Evolutionary conservation across 2,329 filamentous ascomycete genomes (phyloP).

Genomic region (Colletotrichum zoysiae): DNA sequence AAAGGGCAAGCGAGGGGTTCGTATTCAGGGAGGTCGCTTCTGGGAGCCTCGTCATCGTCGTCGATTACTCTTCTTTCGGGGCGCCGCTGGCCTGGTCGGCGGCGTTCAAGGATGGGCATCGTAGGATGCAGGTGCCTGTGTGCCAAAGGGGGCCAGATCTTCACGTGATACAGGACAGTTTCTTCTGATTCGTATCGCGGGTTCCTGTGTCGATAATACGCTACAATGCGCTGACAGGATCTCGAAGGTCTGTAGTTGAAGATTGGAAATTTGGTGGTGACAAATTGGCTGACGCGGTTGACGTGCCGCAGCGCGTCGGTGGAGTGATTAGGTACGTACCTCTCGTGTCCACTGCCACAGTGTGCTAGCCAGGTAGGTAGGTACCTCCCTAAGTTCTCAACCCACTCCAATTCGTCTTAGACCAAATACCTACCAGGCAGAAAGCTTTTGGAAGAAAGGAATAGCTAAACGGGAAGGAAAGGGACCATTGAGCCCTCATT

Average conservation of each 20-base stretch:
- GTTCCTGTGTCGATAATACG: neutral
- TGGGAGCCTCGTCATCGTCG: slow-evolving; percentile 30
- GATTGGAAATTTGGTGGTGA: slow-evolving; percentile 18
- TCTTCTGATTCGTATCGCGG: neutral
- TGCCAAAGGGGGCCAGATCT: no score
- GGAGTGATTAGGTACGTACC: slow-evolving; percentile 13
- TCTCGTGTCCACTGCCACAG: neutral
- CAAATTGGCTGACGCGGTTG: slow-evolving; percentile 21
- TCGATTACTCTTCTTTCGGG: slow-evolving; percentile 28
- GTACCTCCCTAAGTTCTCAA: neutral
- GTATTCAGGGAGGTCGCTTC: slow-evolving; percentile 60
- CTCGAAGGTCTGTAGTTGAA: neutral
- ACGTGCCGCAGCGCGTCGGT: slow-evolving; percentile 37
- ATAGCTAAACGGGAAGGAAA: no score
- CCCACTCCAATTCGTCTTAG: neutral
- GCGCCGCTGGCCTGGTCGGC: slow-evolving; percentile 32
- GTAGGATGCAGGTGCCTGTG: no score
- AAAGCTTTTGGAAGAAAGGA: no score
- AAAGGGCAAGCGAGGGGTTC: slow-evolving; percentile 62
- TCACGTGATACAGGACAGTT: neutral
- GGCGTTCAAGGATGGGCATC: slow-evolving; percentile 37
- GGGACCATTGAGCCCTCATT: no score
- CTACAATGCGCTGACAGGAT: neutral
- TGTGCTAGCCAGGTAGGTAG: no score
- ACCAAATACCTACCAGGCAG: no score